These are phyloP conservation scores for Paraleonurus japonicus DNA, from an alignment of 257 asterid species.

Conservation along the genomic window DNA sequence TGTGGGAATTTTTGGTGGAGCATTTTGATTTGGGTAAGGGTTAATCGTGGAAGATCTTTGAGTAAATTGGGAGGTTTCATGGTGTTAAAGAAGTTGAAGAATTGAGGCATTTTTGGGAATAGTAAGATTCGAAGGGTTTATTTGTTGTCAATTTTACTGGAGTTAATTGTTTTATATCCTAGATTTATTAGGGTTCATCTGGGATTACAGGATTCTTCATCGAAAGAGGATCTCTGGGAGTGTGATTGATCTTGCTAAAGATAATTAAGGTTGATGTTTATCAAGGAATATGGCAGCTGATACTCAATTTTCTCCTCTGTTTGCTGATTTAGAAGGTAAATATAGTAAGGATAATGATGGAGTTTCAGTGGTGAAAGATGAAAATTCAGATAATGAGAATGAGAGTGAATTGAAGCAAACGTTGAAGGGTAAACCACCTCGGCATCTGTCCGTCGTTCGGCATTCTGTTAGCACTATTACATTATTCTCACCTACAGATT, in stretches of 20 bases:
- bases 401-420: conserved; percentile 41
- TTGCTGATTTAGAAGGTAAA: conserved; percentile 32
- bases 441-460: conserved; percentile 47
- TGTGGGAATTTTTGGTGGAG: conserved; percentile 8
- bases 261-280: conserved; percentile 33
- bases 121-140: background rate
- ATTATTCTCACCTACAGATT: conserved; percentile 39
- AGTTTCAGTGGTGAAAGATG: conserved; percentile 40
- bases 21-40: conserved; percentile 32
- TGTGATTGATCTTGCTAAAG: conserved; percentile 19
- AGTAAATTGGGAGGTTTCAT: background rate
- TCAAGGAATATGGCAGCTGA: conserved; percentile 67
- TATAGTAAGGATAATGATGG: conserved; percentile 34
- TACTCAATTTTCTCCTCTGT: conserved; percentile 47
- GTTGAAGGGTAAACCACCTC: conserved; percentile 44
- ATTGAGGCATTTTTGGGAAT: conserved; percentile 2
- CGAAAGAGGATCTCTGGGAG: conserved; percentile 12
- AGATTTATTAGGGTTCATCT: conserved; percentile 1
- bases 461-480: conserved; percentile 50
- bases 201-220: conserved; percentile 2
- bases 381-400: conserved; percentile 29
- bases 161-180: background rate
- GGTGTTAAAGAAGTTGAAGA: conserved; percentile 3
- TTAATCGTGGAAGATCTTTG: background rate
- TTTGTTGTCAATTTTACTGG: background rate